These are phyloP conservation scores for Begonia fuchsioides DNA, from an alignment of 306 rosid species.

Conservation along the genomic window DNA sequence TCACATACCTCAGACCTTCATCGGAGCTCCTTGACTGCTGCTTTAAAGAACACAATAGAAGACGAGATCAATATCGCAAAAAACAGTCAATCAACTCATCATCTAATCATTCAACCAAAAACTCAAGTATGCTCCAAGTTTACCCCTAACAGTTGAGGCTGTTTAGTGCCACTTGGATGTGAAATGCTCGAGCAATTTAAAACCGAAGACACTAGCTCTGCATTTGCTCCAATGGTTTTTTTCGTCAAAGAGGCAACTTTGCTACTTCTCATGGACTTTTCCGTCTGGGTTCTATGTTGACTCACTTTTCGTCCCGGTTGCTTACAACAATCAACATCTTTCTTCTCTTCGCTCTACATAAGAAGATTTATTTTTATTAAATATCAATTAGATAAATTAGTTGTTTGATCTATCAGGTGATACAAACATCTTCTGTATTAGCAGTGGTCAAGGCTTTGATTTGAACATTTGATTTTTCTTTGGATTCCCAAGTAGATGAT, in stretches of 20 bases:
- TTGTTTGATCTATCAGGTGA: neutral
- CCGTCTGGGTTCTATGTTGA: conserved; percentile 37
- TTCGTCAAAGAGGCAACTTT: conserved; percentile 22
- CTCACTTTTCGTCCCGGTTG: conserved; percentile 29
- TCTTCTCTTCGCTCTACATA: conserved; percentile 34
- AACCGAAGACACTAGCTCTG: conserved; percentile 11
- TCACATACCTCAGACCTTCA: no score
- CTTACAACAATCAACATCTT: conserved; percentile 19
- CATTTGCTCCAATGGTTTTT: conserved; percentile 46
- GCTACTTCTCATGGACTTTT: conserved; percentile 26
- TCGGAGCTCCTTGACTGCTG: no score
- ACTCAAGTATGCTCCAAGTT: conserved; percentile 18
- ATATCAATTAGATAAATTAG: conserved; percentile 3
- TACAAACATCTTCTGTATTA: conserved; percentile 26
- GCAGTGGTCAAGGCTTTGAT: conserved; percentile 26
- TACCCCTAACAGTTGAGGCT: conserved; percentile 34
- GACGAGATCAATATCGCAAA: no score
- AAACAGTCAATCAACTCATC: neutral
- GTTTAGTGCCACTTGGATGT: conserved; percentile 14
- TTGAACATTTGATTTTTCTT: conserved; percentile 26
- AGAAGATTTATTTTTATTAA: neutral
- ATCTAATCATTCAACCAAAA: neutral
- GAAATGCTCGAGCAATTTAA: no score
- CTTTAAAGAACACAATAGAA: no score
- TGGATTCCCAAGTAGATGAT: conserved; percentile 24